A percentile compares a stretch with the other conserved stretches of the same genome.
Evolutionary conservation across 768 basidiomycete genomes (phyloP).

Genomic region (Tulasnella sp.): DNA sequence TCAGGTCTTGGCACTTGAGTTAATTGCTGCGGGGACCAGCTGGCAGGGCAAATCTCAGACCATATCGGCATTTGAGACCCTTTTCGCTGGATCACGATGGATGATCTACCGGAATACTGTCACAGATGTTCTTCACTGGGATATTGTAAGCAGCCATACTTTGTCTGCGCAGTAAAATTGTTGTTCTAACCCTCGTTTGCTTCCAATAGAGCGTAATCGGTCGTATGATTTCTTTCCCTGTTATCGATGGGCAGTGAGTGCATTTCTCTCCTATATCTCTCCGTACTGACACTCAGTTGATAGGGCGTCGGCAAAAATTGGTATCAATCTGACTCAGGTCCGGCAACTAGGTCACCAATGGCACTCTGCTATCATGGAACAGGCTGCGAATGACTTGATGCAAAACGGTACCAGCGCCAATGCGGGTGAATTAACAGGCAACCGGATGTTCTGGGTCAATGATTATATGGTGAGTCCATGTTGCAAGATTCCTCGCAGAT

Average conservation of each 20-base stretch:
- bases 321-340: conserved; percentile 46
- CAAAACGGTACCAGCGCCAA: conserved; percentile 37
- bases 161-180: neutral
- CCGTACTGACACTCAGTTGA: conserved; percentile 12
- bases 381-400: conserved; percentile 34
- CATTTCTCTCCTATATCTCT: neutral
- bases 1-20: conserved; percentile 51
- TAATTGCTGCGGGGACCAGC: conserved; percentile 47
- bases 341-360: conserved; percentile 42
- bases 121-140: conserved; percentile 56
- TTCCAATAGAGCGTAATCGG: conserved; percentile 45
- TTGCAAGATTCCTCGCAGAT: neutral
- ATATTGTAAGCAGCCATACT: conserved; percentile 42
- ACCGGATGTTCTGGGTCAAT: conserved; percentile 53
- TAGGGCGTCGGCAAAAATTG: conserved; percentile 48
- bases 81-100: conserved; percentile 54
- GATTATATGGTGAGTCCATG: conserved; percentile 50
- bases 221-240: conserved; percentile 58
- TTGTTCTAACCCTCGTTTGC: conserved; percentile 4
- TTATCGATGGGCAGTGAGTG: conserved; percentile 37
- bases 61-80: conserved; percentile 40
- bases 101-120: conserved; percentile 54
- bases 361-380: conserved; percentile 34
- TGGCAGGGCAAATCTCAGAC: conserved; percentile 37
- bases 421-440: conserved; percentile 43